These are phyloP conservation scores for Antrodiella citrinella DNA, from an alignment of 768 basidiomycete species.

Conservation along the genomic window DNA sequence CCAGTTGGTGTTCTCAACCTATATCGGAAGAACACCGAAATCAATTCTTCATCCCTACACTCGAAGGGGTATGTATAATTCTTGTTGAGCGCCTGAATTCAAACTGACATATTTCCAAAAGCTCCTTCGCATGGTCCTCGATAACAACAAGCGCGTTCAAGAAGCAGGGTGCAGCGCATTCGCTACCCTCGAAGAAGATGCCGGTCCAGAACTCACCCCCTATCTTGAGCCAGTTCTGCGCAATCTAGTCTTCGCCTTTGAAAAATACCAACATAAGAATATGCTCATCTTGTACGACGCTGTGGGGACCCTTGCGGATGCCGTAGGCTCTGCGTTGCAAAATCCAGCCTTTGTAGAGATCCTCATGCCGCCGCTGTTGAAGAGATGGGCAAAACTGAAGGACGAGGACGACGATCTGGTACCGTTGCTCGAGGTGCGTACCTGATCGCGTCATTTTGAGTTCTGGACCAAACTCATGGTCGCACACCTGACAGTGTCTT, in stretches of 20 bases:
- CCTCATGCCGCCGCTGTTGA: constrained; percentile 90
- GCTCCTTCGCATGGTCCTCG: constrained; percentile 95
- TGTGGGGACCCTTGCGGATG: constrained; percentile 96
- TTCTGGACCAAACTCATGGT: background rate
- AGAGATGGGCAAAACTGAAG: constrained; percentile 82
- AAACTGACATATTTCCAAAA: constrained; percentile 23
- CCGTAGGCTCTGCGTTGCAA: constrained; percentile 82
- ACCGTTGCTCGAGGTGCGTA: constrained; percentile 83
- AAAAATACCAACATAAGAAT: constrained; percentile 99
- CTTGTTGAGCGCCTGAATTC: constrained; percentile 9
- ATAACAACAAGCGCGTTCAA: constrained; percentile 98
- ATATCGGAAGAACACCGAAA: constrained; percentile 82
- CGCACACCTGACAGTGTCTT: constrained; percentile 58
- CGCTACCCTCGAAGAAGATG: constrained; percentile 97
- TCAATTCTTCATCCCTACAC: constrained; percentile 89
- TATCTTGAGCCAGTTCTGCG: constrained; percentile 92
- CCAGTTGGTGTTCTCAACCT: constrained; percentile 91
- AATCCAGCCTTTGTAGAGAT: constrained; percentile 88
- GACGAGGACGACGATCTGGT: constrained; percentile 92
- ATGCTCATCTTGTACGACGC: constrained; percentile 98
- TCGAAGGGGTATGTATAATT: constrained; percentile 78
- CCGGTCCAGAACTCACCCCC: constrained; percentile 80
- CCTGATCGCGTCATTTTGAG: background rate
- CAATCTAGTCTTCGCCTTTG: constrained; percentile 92
- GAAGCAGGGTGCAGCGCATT: constrained; percentile 99